Conservation (phyloP, 495 filamentous ascomycete species). For the Parachaetomium inaequale region DNA sequence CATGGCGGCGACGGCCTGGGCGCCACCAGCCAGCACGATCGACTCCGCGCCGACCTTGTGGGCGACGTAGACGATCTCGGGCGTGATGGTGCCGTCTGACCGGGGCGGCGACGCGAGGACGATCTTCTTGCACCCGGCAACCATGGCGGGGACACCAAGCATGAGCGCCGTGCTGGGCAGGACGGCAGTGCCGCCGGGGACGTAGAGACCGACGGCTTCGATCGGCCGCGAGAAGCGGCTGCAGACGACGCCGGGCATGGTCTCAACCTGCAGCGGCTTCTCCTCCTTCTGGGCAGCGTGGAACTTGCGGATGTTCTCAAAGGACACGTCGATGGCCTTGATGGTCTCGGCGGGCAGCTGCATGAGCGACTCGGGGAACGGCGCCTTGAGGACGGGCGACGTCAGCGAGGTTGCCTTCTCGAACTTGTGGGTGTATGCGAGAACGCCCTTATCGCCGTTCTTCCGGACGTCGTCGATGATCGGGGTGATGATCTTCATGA, state of each 20-base stretch:
- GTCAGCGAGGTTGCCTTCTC: slow-evolving; percentile 89
- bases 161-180: slow-evolving; percentile 94
- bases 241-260: slow-evolving; percentile 95
- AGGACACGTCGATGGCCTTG: slow-evolving; percentile 87
- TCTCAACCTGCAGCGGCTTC: slow-evolving; percentile 77
- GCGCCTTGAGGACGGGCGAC: slow-evolving; percentile 81
- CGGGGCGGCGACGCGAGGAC: slow-evolving; percentile 90
- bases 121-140: slow-evolving; percentile 95
- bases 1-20: slow-evolving; percentile 90
- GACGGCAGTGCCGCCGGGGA: slow-evolving; percentile 93
- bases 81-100: slow-evolving; percentile 82
- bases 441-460: slow-evolving; percentile 78
- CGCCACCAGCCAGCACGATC: slow-evolving; percentile 92
- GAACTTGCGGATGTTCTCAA: slow-evolving; percentile 90
- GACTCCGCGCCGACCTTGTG: slow-evolving; percentile 94
- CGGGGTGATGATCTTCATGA: slow-evolving; percentile 82
- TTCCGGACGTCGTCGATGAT: slow-evolving; percentile 82
- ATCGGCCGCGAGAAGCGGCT: slow-evolving; percentile 90
- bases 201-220: slow-evolving; percentile 89
- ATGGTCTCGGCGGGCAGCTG: slow-evolving; percentile 74
- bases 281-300: slow-evolving; percentile 84
- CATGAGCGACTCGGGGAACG: slow-evolving; percentile 83
- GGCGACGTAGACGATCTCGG: slow-evolving; percentile 96
- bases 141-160: slow-evolving; percentile 95
- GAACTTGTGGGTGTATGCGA: slow-evolving; percentile 94